Percentiles rank a stretch among this genome's conserved stretches.
phyloP scores from a whole-genome alignment of 2,329 filamentous ascomycete species.

The Calonectria fujianensis region DNA sequence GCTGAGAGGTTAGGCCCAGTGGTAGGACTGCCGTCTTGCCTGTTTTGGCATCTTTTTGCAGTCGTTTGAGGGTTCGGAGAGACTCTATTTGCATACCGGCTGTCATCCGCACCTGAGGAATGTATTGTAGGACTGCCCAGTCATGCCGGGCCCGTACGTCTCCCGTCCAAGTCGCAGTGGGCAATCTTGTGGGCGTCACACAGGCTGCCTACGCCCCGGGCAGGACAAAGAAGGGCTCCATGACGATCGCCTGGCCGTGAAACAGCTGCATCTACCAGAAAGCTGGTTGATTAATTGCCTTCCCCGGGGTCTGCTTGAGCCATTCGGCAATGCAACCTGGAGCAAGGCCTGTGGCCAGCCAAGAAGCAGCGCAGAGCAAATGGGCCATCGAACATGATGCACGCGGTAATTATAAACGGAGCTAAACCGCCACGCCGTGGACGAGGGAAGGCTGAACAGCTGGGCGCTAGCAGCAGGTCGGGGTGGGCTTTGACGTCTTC shows the following conservation, averaged over 20 bases:
- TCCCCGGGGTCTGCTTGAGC: slow-evolving; percentile 8
- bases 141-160: neutral
- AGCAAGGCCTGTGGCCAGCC: slow-evolving; percentile 19
- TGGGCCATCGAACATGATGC: neutral
- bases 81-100: slow-evolving; percentile 11
- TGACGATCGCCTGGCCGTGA: slow-evolving; percentile 22
- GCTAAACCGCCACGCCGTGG: slow-evolving; percentile 10
- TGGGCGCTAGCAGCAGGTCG: slow-evolving; percentile 11
- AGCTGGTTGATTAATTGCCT: slow-evolving; percentile 21
- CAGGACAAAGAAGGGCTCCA: slow-evolving; percentile 20
- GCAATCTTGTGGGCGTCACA: slow-evolving; percentile 23
- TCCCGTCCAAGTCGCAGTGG: slow-evolving; percentile 10
- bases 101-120: slow-evolving; percentile 17
- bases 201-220: slow-evolving; percentile 5
- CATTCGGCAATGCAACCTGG: slow-evolving; percentile 21
- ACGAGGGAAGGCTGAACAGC: slow-evolving; percentile 22
- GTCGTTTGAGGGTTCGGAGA: slow-evolving; percentile 20
- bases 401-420: slow-evolving; percentile 26
- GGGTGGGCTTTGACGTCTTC: slow-evolving; percentile 24
- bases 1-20: neutral
- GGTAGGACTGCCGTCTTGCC: slow-evolving; percentile 16
- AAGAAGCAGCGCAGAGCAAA: slow-evolving; percentile 15
- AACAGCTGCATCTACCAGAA: slow-evolving; percentile 14
- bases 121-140: slow-evolving; percentile 22
- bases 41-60: neutral